These are phyloP conservation scores for Trichoderma orchidacearum DNA, from an alignment of 495 filamentous ascomycete species.

Conservation along the genomic window DNA sequence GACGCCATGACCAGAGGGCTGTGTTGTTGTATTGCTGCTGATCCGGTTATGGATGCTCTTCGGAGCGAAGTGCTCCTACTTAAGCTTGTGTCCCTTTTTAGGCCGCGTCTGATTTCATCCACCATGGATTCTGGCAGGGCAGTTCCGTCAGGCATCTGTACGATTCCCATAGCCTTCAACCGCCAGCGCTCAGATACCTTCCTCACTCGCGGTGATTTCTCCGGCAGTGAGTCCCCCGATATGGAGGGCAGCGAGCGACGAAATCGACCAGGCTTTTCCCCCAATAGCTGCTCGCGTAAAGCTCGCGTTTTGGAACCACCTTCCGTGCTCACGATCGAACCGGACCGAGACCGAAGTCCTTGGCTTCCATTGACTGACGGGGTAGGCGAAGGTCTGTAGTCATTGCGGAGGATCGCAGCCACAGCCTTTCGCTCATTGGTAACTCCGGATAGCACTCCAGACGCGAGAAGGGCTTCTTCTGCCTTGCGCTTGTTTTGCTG, in stretches of 20 bases:
- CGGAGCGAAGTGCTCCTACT: not conserved
- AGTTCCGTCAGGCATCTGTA: slow-evolving; percentile 20
- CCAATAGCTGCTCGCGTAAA: not conserved
- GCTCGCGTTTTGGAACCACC: slow-evolving; percentile 1
- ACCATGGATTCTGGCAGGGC: slow-evolving; percentile 18
- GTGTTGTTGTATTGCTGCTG: not conserved
- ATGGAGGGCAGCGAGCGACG: not conserved
- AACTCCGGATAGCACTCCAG: slow-evolving; percentile 13
- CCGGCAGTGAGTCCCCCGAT: not conserved
- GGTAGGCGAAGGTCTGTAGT: not conserved
- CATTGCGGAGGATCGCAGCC: slow-evolving; percentile 6
- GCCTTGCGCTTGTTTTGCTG: not conserved
- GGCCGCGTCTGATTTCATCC: not conserved
- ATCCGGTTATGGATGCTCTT: not conserved
- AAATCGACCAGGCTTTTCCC: not conserved
- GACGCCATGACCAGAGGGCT: not conserved
- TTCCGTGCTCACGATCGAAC: not conserved
- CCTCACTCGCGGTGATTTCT: not conserved
- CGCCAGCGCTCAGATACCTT: slow-evolving; percentile 11
- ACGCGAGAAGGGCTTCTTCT: slow-evolving; percentile 15
- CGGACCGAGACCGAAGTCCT: not conserved
- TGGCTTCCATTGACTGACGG: not conserved
- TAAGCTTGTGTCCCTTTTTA: not conserved
- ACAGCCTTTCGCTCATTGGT: slow-evolving; percentile 11
- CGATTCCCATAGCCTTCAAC: slow-evolving; percentile 16